phyloP scores from a whole-genome alignment of 345 rosid genomes.

The Citrus glauca region DNA sequence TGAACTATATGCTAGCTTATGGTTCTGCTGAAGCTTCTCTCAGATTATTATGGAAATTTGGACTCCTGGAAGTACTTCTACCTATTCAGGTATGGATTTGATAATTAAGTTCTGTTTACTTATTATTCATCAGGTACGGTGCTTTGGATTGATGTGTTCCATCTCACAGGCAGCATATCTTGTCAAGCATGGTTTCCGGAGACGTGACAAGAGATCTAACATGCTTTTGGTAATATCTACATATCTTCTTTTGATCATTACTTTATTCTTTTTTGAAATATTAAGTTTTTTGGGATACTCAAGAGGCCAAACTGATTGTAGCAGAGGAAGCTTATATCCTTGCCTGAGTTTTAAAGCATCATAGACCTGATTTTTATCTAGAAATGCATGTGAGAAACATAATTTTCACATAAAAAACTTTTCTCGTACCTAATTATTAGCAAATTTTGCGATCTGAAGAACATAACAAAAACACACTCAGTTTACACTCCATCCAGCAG shows the following conservation, averaged over 20 bases:
- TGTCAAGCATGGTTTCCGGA: constrained; percentile 57
- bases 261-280: not conserved
- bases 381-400: not conserved
- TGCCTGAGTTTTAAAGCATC: not conserved
- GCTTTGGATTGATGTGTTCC: constrained; percentile 17
- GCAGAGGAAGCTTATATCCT: not conserved
- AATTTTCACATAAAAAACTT: not conserved
- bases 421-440: not conserved
- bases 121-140: not conserved
- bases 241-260: not conserved
- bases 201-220: constrained; percentile 89
- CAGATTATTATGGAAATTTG: constrained; percentile 88
- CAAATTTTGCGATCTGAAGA: not conserved
- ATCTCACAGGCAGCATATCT: constrained; percentile 77
- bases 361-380: not conserved
- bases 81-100: constrained; percentile 64
- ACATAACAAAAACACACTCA: not conserved
- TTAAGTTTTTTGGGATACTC: not conserved
- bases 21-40: constrained; percentile 97
- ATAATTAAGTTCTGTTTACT: constrained; percentile 4
- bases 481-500: not conserved
- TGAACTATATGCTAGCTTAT: constrained; percentile 96
- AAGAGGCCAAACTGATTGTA: not conserved
- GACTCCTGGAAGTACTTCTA: constrained; percentile 78
- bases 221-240: constrained; percentile 77